These are phyloP conservation scores for Microstegium vimineum DNA, from an alignment of 176 grass and related monocot genomes.

Conservation along the genomic window DNA sequence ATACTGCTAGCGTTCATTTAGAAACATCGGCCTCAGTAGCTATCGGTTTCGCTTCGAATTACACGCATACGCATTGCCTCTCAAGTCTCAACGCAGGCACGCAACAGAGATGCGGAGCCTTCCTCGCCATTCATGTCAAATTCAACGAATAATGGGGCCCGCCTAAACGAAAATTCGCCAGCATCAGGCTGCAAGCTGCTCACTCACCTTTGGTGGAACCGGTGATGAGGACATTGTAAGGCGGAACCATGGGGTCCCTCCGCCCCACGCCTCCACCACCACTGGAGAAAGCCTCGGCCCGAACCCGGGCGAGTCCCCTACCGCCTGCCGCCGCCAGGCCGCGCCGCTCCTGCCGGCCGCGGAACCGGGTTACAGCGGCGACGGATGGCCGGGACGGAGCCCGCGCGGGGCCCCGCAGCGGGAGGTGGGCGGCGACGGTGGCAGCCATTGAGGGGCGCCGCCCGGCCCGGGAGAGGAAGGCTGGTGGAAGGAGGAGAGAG, in stretches of 20 bases:
- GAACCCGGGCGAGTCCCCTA: background rate
- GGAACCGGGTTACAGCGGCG: background rate
- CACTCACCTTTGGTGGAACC: constrained; percentile 80
- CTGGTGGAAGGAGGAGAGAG: too few relatives aligned
- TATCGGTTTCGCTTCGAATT: background rate
- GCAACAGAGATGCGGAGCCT: background rate
- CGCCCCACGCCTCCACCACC: background rate
- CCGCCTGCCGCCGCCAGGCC: background rate
- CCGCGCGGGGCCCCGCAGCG: background rate
- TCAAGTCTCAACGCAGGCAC: background rate
- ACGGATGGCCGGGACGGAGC: background rate
- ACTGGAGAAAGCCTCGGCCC: constrained; percentile 16
- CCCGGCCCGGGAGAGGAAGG: background rate
- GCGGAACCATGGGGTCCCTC: constrained; percentile 64
- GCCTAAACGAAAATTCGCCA: background rate
- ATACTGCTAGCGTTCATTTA: background rate
- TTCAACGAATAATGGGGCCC: background rate
- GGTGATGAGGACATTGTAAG: constrained; percentile 90
- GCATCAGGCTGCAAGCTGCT: background rate
- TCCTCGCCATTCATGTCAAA: background rate
- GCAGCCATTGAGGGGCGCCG: constrained; percentile 20
- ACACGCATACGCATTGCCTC: background rate
- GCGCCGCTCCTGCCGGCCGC: background rate
- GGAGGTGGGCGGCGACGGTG: background rate
- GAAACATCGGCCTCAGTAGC: background rate